phyloP scores from a whole-genome alignment of 345 rosid genomes.

The Physaria fendleri region DNA sequence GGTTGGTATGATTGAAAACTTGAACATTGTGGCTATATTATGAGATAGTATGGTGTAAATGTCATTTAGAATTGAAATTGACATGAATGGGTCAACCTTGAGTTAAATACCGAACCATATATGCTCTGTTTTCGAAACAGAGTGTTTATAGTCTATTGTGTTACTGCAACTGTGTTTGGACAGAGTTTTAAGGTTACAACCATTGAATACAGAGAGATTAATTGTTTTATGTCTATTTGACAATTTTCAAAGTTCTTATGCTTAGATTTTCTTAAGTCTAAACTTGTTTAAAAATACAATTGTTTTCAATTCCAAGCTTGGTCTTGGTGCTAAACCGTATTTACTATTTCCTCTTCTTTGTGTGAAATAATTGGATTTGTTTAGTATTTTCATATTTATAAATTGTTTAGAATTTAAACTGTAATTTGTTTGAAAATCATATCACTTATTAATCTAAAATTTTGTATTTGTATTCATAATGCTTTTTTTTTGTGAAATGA shows the following conservation, averaged over 20 bases:
- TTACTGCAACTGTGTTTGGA: constrained; percentile 70
- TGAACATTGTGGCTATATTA: too few relatives aligned
- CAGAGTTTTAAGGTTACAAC: constrained; percentile 72
- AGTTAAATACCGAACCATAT: too few relatives aligned
- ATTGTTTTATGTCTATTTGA: constrained; percentile 82
- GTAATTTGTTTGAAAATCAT: not conserved
- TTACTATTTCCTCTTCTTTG: not conserved
- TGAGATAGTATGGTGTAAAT: too few relatives aligned
- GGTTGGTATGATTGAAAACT: not conserved
- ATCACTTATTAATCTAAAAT: not conserved
- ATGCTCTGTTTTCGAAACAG: constrained; percentile 10
- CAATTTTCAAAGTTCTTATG: constrained; percentile 73
- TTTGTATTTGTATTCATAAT: not conserved
- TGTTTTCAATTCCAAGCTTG: not conserved
- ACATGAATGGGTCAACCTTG: too few relatives aligned
- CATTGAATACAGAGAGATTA: constrained; percentile 84
- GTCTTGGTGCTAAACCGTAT: not conserved
- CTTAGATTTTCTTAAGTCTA: too few relatives aligned
- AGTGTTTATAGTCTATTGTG: not conserved
- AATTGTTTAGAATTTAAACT: not conserved
- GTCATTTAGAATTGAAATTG: too few relatives aligned
- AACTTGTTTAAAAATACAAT: too few relatives aligned
- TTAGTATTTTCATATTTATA: not conserved
- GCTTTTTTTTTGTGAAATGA: too few relatives aligned
- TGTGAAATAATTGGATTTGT: not conserved